Evolutionary conservation across 1,284 basidiomycete genomes (phyloP).

Genomic region (Leccinum griseonigrum): DNA sequence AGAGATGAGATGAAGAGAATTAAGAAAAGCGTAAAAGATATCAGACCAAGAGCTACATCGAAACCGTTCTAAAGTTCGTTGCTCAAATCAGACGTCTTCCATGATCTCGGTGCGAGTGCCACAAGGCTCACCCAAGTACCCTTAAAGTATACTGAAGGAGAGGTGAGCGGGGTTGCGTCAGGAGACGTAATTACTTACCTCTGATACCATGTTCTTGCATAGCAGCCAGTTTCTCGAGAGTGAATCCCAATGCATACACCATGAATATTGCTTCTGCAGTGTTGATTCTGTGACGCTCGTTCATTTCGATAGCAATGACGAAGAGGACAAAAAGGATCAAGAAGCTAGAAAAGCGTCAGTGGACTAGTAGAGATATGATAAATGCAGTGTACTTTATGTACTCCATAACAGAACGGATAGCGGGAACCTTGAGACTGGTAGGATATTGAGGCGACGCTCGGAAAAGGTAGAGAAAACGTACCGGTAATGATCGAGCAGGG

Average conservation of each 20-base stretch:
- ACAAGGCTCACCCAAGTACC: conserved; percentile 67
- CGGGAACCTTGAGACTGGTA: conserved; percentile 85
- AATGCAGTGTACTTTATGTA: conserved; percentile 63
- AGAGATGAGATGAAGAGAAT: conserved; percentile 11
- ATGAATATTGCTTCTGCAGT: conserved; percentile 72
- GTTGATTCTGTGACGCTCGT: conserved; percentile 61
- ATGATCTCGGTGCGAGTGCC: conserved; percentile 11
- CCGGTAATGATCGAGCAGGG: conserved; percentile 91
- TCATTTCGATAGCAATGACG: conserved; percentile 77
- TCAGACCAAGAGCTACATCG: conserved; percentile 78
- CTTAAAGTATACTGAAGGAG: conserved; percentile 67
- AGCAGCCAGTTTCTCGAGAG: conserved; percentile 88
- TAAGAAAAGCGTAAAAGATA: neutral
- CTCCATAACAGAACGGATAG: conserved; percentile 85
- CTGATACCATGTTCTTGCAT: conserved; percentile 93
- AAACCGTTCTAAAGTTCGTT: conserved; percentile 71
- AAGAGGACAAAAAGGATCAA: conserved; percentile 82
- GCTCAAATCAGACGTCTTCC: conserved; percentile 22
- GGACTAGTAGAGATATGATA: conserved; percentile 50
- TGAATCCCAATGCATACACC: conserved; percentile 84
- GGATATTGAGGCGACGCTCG: neutral
- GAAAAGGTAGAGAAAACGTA: conserved; percentile 30
- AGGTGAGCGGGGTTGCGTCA: conserved; percentile 22
- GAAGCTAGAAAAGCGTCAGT: conserved; percentile 62
- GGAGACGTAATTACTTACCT: conserved; percentile 40